Percentiles rank a stretch among this genome's conserved stretches.
These are phyloP conservation scores for Rusavskia elegans DNA, from an alignment of 495 filamentous ascomycete genomes.

Conservation along the genomic window DNA sequence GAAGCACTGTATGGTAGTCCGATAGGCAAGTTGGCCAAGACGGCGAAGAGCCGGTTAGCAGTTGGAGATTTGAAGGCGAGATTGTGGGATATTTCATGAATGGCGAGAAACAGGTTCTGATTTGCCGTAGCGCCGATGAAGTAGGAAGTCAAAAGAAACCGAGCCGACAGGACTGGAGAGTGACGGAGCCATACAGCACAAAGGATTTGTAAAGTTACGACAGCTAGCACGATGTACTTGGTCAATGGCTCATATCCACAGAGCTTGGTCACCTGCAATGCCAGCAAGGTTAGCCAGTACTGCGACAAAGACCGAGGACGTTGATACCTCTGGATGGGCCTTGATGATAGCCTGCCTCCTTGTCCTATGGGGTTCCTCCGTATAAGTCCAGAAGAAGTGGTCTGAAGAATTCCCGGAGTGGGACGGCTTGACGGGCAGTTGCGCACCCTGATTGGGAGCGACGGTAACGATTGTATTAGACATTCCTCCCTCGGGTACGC, in stretches of 20 bases:
- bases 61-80: slow-evolving; percentile 78
- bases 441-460: neutral
- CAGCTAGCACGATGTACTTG: slow-evolving; percentile 76
- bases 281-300: neutral
- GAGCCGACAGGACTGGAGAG: slow-evolving; percentile 65
- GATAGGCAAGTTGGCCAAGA: slow-evolving; percentile 92
- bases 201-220: slow-evolving; percentile 67
- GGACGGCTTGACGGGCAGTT: neutral
- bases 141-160: slow-evolving; percentile 77
- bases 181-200: slow-evolving; percentile 69
- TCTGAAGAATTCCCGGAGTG: slow-evolving; percentile 14
- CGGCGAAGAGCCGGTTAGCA: slow-evolving; percentile 71
- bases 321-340: slow-evolving; percentile 80
- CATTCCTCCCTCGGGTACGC: neutral
- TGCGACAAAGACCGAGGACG: no score
- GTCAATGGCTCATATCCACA: slow-evolving; percentile 94
- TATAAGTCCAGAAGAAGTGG: slow-evolving; percentile 85
- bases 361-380: slow-evolving; percentile 92
- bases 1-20: slow-evolving; percentile 91
- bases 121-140: slow-evolving; percentile 89
- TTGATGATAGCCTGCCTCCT: slow-evolving; percentile 89
- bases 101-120: slow-evolving; percentile 97
- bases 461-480: neutral
- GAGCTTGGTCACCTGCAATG: slow-evolving; percentile 67
- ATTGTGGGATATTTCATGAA: slow-evolving; percentile 98